Evolutionary conservation across 169 alveolate species (phyloP).

Genomic region (Cryptosporidium sp.): DNA sequence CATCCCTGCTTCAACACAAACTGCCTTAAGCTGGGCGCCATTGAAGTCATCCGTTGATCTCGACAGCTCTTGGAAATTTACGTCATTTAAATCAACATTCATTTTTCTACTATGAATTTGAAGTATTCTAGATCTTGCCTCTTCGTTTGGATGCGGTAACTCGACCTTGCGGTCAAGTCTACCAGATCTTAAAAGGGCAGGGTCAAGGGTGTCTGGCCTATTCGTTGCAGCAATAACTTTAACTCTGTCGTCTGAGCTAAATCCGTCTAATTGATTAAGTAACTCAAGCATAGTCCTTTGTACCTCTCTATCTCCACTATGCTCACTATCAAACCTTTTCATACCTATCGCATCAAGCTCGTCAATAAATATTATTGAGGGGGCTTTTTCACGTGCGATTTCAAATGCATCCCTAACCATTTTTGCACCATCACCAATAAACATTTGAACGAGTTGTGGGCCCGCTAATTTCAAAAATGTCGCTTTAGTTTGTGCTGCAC

Average conservation of each 20-base stretch:
- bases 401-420: constrained; percentile 98
- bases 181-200: constrained; percentile 99
- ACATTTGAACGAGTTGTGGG: constrained; percentile 98
- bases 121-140: constrained; percentile 96
- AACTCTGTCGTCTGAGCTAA: constrained; percentile 98
- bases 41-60: constrained; percentile 98
- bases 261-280: constrained; percentile 98
- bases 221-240: constrained; percentile 99
- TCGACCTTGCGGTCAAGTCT: constrained; percentile 99
- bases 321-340: constrained; percentile 95
- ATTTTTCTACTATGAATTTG: constrained; percentile 98
- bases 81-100: constrained; percentile 99
- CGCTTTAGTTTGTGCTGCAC: constrained; percentile 97
- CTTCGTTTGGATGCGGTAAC: constrained; percentile 97
- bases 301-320: constrained; percentile 99
- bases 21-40: constrained; percentile 99
- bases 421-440: constrained; percentile 98
- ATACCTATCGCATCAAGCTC: constrained; percentile 99
- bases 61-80: constrained; percentile 97
- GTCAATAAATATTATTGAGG: constrained; percentile 98
- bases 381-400: constrained; percentile 99
- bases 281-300: constrained; percentile 99
- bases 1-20: constrained; percentile 99
- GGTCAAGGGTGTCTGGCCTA: constrained; percentile 97
- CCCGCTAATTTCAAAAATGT: constrained; percentile 99